Percentiles rank a stretch among this genome's conserved stretches.
These are phyloP conservation scores for Geotrichum restrictum DNA, from an alignment of 1,139 yeast species.

Conservation along the genomic window DNA sequence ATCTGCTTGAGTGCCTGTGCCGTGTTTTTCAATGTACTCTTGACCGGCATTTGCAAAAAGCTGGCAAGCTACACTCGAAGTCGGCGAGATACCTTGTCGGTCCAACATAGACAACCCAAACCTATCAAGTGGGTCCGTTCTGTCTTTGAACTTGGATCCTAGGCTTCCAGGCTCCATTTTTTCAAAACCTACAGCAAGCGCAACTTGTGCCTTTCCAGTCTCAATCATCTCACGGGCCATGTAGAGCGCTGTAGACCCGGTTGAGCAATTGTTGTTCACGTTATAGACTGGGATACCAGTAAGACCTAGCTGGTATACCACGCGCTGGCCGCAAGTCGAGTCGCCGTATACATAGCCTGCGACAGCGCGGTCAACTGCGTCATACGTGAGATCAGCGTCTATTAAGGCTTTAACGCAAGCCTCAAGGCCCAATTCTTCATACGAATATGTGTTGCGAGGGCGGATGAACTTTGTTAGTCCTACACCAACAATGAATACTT, in stretches of 20 bases:
- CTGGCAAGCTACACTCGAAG: conserved; percentile 34
- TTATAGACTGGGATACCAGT: conserved; percentile 35
- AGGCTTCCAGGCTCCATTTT: conserved; percentile 35
- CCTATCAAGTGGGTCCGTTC: conserved; percentile 31
- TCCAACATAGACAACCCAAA: conserved; percentile 25
- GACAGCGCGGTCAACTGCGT: conserved; percentile 31
- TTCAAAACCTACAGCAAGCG: conserved; percentile 35
- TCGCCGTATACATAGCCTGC: conserved; percentile 36
- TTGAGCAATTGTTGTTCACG: conserved; percentile 36
- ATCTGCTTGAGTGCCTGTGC: conserved; percentile 20
- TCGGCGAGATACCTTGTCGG: conserved; percentile 25
- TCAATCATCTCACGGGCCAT: conserved; percentile 30
- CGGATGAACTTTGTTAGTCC: conserved; percentile 36
- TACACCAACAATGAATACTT: conserved; percentile 32
- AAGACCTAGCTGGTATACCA: conserved; percentile 34
- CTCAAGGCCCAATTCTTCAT: conserved; percentile 35
- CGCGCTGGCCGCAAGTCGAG: conserved; percentile 36
- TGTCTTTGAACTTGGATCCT: conserved; percentile 29
- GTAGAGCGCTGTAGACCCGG: conserved; percentile 34
- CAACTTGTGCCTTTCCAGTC: conserved; percentile 32
- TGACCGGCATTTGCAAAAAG: conserved; percentile 35
- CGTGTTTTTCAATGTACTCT: conserved; percentile 31
- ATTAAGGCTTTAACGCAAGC: conserved; percentile 34
- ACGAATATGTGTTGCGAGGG: conserved; percentile 32
- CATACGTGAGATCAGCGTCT: conserved; percentile 35